Percentiles rank a stretch among this genome's conserved stretches.
Conservation (phyloP, 1,139 yeast species). For the Blastobotrys capitulatus region DNA sequence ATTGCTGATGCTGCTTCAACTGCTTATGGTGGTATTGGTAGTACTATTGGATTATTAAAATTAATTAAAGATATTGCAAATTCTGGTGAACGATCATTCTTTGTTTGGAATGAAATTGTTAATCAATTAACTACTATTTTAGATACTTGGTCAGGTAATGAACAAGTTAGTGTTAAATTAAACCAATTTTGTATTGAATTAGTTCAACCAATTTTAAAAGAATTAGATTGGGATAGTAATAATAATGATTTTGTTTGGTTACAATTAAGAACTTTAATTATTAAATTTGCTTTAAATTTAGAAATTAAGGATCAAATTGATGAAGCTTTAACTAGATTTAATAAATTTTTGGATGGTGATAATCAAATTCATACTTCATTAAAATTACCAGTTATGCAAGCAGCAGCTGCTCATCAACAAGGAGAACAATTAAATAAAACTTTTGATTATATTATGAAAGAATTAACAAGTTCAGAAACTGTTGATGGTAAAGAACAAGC, state of each 20-base stretch:
- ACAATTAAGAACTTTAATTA: constrained; percentile 48
- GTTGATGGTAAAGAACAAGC: constrained; percentile 67
- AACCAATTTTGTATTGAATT: constrained; percentile 40
- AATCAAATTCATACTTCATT: constrained; percentile 51
- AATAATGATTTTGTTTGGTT: constrained; percentile 42
- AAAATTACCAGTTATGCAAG: constrained; percentile 47
- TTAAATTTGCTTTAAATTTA: constrained; percentile 47
- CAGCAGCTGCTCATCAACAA: constrained; percentile 44
- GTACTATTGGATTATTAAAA: constrained; percentile 47
- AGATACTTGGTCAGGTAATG: constrained; percentile 38
- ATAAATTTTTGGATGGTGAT: constrained; percentile 35
- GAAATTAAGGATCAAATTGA: constrained; percentile 46
- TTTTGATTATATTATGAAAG: constrained; percentile 44
- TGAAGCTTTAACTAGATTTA: constrained; percentile 42
- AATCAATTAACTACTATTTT: constrained; percentile 41
- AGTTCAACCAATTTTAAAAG: constrained; percentile 40
- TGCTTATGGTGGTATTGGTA: constrained; percentile 54
- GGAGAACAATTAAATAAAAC: constrained; percentile 35
- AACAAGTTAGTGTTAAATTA: constrained; percentile 35
- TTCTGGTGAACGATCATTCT: constrained; percentile 44
- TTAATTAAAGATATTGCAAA: constrained; percentile 41
- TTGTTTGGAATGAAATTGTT: constrained; percentile 61
- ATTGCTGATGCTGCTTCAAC: constrained; percentile 59
- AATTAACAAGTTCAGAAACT: constrained; percentile 51
- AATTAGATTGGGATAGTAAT: constrained; percentile 35